phyloP scores from a whole-genome alignment of 2,329 filamentous ascomycete species.

The Cladophialophora exuberans region DNA sequence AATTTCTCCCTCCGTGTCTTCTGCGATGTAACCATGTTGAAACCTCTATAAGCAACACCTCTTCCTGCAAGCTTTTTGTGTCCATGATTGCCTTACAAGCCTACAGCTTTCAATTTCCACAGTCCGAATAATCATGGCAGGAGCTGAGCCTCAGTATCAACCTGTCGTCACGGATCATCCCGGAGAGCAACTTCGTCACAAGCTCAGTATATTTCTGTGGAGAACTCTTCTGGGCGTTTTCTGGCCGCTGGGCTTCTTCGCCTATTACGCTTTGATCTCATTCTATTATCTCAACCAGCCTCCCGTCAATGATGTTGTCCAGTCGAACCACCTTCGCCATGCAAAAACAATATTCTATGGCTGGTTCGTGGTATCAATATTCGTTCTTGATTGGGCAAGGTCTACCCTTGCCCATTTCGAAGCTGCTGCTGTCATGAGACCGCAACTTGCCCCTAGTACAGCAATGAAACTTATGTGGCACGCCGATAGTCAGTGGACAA shows the following conservation, averaged over 20 bases:
- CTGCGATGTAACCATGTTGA: too few relatives aligned
- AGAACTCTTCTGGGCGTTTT: neutral
- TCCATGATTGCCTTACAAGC: too few relatives aligned
- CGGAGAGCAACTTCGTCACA: too few relatives aligned
- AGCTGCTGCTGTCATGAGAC: neutral
- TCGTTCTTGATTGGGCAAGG: neutral
- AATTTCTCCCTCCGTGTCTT: too few relatives aligned
- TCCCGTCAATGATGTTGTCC: neutral
- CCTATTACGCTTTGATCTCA: neutral
- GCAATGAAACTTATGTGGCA: slow-evolving; percentile 1
- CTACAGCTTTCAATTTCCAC: too few relatives aligned
- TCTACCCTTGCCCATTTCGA: neutral
- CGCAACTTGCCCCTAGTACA: neutral
- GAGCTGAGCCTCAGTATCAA: too few relatives aligned
- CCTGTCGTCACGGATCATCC: too few relatives aligned
- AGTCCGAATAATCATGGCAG: too few relatives aligned
- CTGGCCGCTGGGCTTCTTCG: neutral
- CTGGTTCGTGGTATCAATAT: neutral
- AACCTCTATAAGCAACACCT: too few relatives aligned
- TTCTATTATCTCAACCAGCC: neutral
- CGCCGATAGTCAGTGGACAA: neutral
- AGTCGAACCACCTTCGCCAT: neutral
- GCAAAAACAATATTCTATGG: neutral
- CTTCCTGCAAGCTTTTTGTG: too few relatives aligned
- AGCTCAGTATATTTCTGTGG: neutral